A percentile compares a stretch with the other conserved stretches of the same genome.
These are phyloP conservation scores for Hypsizygus marmoreus DNA, from an alignment of 768 basidiomycete genomes.

Conservation along the genomic window DNA sequence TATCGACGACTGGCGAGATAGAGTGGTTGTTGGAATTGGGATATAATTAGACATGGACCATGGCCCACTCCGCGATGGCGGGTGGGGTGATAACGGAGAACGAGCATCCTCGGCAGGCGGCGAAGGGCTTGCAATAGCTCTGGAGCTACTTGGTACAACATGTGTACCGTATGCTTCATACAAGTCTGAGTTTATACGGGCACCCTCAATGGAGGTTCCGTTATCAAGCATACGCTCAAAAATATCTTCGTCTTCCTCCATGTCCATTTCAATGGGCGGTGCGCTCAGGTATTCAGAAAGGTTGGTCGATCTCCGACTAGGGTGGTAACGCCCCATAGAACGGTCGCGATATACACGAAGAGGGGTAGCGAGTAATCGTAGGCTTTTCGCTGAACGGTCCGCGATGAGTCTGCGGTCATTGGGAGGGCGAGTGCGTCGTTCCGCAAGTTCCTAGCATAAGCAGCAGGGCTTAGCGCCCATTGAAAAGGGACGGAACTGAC, in stretches of 20 bases:
- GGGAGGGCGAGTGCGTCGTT: constrained; percentile 58
- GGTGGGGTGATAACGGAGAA: constrained; percentile 25
- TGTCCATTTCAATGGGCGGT: constrained; percentile 56
- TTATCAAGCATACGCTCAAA: constrained; percentile 47
- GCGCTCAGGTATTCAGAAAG: constrained; percentile 54
- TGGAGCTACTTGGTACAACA: constrained; percentile 11
- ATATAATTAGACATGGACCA: constrained; percentile 31
- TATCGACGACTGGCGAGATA: constrained; percentile 61
- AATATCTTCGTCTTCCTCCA: constrained; percentile 72
- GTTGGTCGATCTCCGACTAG: constrained; percentile 41
- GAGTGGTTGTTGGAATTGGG: constrained; percentile 24
- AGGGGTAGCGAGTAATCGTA: constrained; percentile 57
- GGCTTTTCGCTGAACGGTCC: constrained; percentile 63
- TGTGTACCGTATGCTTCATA: constrained; percentile 59
- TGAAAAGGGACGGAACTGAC: neutral
- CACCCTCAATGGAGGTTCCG: constrained; percentile 48
- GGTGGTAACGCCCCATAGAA: constrained; percentile 30
- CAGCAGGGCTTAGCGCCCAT: constrained; percentile 5
- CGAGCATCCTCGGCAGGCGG: constrained; percentile 36
- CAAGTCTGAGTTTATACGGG: constrained; percentile 58
- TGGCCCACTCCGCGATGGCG: constrained; percentile 26
- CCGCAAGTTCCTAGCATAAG: constrained; percentile 67
- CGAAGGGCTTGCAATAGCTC: constrained; percentile 30
- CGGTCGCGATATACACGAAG: constrained; percentile 54
- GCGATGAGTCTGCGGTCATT: constrained; percentile 65